These are phyloP conservation scores for Claviceps quebecensis DNA, from an alignment of 2,329 filamentous ascomycete species.

Conservation along the genomic window DNA sequence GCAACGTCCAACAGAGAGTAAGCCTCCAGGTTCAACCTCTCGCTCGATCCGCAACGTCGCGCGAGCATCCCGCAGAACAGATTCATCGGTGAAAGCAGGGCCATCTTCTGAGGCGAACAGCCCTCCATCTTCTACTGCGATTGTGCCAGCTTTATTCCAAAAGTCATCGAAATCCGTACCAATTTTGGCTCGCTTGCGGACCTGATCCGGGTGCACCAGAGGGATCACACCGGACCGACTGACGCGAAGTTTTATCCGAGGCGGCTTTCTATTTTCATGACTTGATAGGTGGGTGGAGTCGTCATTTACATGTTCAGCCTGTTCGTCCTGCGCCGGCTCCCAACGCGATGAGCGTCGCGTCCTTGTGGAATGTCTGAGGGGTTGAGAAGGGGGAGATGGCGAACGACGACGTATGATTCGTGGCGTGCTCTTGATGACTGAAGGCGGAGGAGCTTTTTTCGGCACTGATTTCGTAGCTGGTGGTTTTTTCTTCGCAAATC, in stretches of 20 bases:
- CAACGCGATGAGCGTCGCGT: slow-evolving; percentile 29
- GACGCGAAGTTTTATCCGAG: slow-evolving; percentile 37
- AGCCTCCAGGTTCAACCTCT: slow-evolving; percentile 60
- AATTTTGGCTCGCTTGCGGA: slow-evolving; percentile 37
- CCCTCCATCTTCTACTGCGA: slow-evolving; percentile 46
- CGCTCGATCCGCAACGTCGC: slow-evolving; percentile 56
- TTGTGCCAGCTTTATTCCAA: slow-evolving; percentile 32
- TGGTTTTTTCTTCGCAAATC: slow-evolving; percentile 12
- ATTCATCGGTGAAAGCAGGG: slow-evolving; percentile 42
- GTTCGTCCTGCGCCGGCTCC: slow-evolving; percentile 14
- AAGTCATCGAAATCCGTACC: slow-evolving; percentile 44
- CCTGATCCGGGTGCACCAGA: slow-evolving; percentile 44
- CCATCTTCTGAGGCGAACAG: slow-evolving; percentile 41
- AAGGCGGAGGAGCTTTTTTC: slow-evolving; percentile 11
- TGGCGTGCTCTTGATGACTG: slow-evolving; percentile 15
- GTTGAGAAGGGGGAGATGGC: slow-evolving; percentile 25
- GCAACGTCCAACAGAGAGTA: slow-evolving; percentile 57
- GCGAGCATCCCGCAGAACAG: slow-evolving; percentile 52
- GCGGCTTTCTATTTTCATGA: slow-evolving; percentile 18
- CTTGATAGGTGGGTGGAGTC: slow-evolving; percentile 7
- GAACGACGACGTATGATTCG: slow-evolving; percentile 26
- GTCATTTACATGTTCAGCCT: slow-evolving; percentile 6
- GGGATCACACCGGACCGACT: slow-evolving; percentile 30
- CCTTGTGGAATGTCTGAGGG: slow-evolving; percentile 26
- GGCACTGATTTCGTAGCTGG: slow-evolving; percentile 17